Base-by-base conservation (phyloP, 2,329 filamentous ascomycete species). In the Curvularia lunata region DNA sequence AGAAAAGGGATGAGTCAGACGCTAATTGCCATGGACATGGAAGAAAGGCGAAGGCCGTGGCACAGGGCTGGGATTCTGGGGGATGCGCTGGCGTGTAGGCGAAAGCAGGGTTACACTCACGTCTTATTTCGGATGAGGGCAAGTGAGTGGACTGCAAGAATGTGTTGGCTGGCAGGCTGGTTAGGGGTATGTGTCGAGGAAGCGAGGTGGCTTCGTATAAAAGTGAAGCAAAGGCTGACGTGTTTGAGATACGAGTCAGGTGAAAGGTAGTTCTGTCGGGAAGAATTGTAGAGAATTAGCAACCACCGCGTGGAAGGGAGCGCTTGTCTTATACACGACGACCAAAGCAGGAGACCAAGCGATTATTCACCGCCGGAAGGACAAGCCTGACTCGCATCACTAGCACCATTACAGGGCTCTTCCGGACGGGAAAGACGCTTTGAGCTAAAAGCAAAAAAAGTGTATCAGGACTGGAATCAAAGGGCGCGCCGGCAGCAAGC, bases 1-100 rank as follows among this genome's bases (percentile, higher is more conserved):
- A 64, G 51, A 47, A 57, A 64, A 51, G 37, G 25, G 28, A 64
- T 76, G 69, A 75, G 74, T 76, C 69, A 76, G 74, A 74, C 70
- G 69, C 71, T 70, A 72, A 71, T 73, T 71, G 72, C 63, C 61
- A 54, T 47, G 42, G 46, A 52, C 40, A 42, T 38, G 34, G 32
- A 23, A 41, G 23, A 23, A 25, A 18, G 27, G 25, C 21, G 28
- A 13, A 25, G 27, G 19, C 38, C 37, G 55, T 58, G 63, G 42
- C 50, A 64, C 70, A 72, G 66, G 72, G 69, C 70, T 70, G 67
- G 65, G 18, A 19, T 43, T 63, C 45, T 45, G 37, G 51, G 25
- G 30, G 45, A 62, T 75, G 70, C 64, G 73, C 59, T 74, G 71
- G 73, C 72, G 69, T 56, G 58, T 6, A 46, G 51, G 52, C 53